phyloP scores from a whole-genome alignment of 2,329 filamentous ascomycete genomes.

The Cytospora piceicola region DNA sequence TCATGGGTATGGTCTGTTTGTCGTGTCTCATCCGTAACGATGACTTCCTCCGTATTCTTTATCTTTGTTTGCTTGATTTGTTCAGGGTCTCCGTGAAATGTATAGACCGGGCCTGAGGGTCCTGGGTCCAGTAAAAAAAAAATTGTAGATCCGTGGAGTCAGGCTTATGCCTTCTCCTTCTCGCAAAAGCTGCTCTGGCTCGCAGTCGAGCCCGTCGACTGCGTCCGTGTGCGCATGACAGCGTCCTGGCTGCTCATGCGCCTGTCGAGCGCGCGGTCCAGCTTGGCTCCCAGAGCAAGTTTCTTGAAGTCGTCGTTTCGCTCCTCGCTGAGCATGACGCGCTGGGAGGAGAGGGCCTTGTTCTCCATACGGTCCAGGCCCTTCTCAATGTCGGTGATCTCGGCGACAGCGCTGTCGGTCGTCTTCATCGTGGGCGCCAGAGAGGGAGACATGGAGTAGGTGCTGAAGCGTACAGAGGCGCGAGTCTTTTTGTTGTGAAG shows the following conservation, averaged over 20 bases:
- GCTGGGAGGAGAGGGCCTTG: conserved; percentile 80
- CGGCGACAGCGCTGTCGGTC: conserved; percentile 58
- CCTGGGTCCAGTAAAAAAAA: not conserved
- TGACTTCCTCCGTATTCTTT: not conserved
- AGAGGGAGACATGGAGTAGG: conserved; percentile 63
- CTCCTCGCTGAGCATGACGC: conserved; percentile 76
- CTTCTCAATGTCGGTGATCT: conserved; percentile 72
- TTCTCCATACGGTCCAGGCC: conserved; percentile 88
- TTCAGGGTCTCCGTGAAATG: not conserved
- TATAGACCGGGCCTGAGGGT: not conserved
- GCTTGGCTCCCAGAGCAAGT: conserved; percentile 85
- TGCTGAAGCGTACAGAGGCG: conserved; percentile 61
- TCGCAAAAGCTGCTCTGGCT: conserved; percentile 42
- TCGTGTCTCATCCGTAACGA: not conserved
- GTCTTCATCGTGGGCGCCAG: conserved; percentile 60
- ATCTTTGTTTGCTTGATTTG: not conserved
- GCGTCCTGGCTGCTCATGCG: conserved; percentile 90
- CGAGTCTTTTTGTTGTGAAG: conserved; percentile 47
- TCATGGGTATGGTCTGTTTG: not conserved
- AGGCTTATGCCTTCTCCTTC: conserved; percentile 41
- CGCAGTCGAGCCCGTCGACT: conserved; percentile 32
- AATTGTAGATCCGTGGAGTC: not conserved
- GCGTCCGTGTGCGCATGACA: conserved; percentile 66
- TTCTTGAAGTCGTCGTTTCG: conserved; percentile 84
- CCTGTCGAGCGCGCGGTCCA: conserved; percentile 83